phyloP scores from a whole-genome alignment of 352 stramenopile species.

The Globisporangium perplexum region DNA sequence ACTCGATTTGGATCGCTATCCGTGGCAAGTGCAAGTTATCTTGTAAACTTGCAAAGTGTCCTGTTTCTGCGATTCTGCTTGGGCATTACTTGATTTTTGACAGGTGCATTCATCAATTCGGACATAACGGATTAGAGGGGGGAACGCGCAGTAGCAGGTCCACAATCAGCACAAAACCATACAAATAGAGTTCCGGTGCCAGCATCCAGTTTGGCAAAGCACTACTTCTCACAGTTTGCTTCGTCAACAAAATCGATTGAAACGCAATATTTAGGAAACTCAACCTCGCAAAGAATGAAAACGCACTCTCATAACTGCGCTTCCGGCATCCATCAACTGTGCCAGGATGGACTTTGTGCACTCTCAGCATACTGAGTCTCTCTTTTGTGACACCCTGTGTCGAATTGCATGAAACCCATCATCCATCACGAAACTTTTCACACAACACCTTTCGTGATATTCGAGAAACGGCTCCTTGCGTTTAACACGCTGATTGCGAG shows the following conservation, averaged over 20 bases:
- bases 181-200: too few relatives aligned
- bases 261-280: background rate
- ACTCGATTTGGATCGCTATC: too few relatives aligned
- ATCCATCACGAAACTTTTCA: background rate
- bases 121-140: too few relatives aligned
- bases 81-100: too few relatives aligned
- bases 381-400: background rate
- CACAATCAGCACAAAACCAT: too few relatives aligned
- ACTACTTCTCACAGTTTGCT: too few relatives aligned
- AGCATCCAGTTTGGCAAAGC: background rate
- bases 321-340: background rate
- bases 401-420: background rate
- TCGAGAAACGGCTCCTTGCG: background rate
- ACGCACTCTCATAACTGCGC: background rate
- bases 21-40: too few relatives aligned
- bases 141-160: too few relatives aligned
- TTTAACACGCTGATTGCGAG: background rate
- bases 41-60: too few relatives aligned
- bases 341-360: background rate
- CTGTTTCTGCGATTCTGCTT: too few relatives aligned
- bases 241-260: background rate
- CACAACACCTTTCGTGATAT: background rate
- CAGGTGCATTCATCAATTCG: too few relatives aligned
- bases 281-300: background rate
- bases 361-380: too few relatives aligned